A percentile compares a stretch with the other conserved stretches of the same genome.
Conservation (phyloP, 2,329 filamentous ascomycete genomes). For the Trichothecium roseum region DNA sequence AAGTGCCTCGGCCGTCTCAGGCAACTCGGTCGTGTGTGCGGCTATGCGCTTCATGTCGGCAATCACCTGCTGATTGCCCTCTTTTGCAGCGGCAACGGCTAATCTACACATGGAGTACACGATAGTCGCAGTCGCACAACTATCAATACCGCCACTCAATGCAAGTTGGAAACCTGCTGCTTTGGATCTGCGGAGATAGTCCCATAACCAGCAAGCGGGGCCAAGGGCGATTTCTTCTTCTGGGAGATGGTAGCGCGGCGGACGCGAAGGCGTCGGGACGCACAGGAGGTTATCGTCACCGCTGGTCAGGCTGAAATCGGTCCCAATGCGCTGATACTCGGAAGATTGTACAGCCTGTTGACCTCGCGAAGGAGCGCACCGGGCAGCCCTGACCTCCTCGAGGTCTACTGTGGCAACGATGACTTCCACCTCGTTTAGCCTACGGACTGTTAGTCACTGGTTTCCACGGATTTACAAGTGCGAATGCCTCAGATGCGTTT, state of each 20-base stretch:
- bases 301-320: slow-evolving; percentile 2
- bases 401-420: slow-evolving; percentile 55
- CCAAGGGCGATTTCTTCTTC: slow-evolving; percentile 1
- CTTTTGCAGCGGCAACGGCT: slow-evolving; percentile 40
- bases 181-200: slow-evolving; percentile 40
- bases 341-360: slow-evolving; percentile 31
- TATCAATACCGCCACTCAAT: slow-evolving; percentile 26
- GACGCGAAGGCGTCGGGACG: neutral
- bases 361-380: slow-evolving; percentile 43
- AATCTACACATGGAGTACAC: slow-evolving; percentile 39
- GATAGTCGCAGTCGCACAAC: slow-evolving; percentile 14
- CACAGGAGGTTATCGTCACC: neutral
- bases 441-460: no score
- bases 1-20: slow-evolving; percentile 46
- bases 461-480: no score
- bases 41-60: slow-evolving; percentile 25
- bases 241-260: neutral
- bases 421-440: slow-evolving; percentile 42
- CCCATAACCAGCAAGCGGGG: slow-evolving; percentile 32
- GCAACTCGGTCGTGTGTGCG: slow-evolving; percentile 19
- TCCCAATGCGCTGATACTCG: slow-evolving; percentile 1
- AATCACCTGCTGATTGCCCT: slow-evolving; percentile 19
- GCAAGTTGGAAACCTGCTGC: slow-evolving; percentile 42
- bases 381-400: slow-evolving; percentile 57
- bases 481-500: no score